A percentile compares a stretch with the other conserved stretches of the same genome.
phyloP scores from a whole-genome alignment of 352 stramenopile species.

The Phytopythium helicoides region DNA sequence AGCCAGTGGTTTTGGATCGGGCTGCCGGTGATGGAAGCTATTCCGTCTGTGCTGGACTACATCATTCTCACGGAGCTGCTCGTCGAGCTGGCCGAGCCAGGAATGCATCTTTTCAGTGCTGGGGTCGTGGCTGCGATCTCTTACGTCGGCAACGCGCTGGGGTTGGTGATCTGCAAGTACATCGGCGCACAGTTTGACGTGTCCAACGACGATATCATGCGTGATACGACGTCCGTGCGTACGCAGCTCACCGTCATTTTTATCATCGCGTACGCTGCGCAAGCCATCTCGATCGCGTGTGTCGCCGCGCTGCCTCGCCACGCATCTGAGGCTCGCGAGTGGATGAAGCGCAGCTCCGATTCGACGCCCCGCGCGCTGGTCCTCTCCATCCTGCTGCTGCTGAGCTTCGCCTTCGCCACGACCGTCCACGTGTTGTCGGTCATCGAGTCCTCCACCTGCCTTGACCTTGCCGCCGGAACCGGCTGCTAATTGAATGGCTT shows the following conservation, averaged over 20 bases:
- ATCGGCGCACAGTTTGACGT: slow-evolving; percentile 58
- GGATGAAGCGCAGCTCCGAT: slow-evolving; percentile 20
- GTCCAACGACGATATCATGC: slow-evolving; percentile 43
- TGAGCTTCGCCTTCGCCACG: slow-evolving; percentile 22
- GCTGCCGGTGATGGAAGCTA: slow-evolving; percentile 49
- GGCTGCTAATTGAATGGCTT: slow-evolving; percentile 22
- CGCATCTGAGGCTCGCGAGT: slow-evolving; percentile 18
- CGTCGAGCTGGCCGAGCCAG: slow-evolving; percentile 44
- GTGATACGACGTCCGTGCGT: slow-evolving; percentile 41
- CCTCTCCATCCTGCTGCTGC: slow-evolving; percentile 18
- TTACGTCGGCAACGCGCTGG: slow-evolving; percentile 40
- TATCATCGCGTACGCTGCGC: slow-evolving; percentile 49
- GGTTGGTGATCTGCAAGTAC: slow-evolving; percentile 51
- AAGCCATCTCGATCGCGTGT: slow-evolving; percentile 43
- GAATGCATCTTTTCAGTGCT: slow-evolving; percentile 24
- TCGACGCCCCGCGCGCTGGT: slow-evolving; percentile 17
- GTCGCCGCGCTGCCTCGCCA: slow-evolving; percentile 46
- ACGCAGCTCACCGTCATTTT: slow-evolving; percentile 44
- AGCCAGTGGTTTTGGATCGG: slow-evolving; percentile 70
- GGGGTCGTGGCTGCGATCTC: slow-evolving; percentile 46
- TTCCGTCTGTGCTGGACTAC: slow-evolving; percentile 52
- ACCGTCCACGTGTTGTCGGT: slow-evolving; percentile 55
- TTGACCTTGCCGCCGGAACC: slow-evolving; percentile 38
- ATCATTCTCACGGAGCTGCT: slow-evolving; percentile 48
- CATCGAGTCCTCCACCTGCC: slow-evolving; percentile 42